Evolutionary conservation across 2,329 filamentous ascomycete genomes (phyloP), one percentile per base, ranked within the genome.

Genomic region (Arthroderma sp.): DNA sequence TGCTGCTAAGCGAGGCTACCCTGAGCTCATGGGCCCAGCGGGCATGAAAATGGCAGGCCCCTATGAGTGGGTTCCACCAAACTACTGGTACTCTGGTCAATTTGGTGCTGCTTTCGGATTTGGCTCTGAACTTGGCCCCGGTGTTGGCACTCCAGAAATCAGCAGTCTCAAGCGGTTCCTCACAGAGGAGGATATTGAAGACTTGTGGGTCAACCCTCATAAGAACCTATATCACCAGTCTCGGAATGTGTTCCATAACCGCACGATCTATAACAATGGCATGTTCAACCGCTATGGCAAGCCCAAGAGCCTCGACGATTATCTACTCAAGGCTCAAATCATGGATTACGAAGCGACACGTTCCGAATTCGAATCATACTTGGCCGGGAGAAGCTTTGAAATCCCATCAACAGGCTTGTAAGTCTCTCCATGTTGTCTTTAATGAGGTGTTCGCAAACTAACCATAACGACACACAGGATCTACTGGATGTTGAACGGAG

Each of bases 401-500:
- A 61, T 71, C 2, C 73, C 75, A 0, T 75, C 77, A 0, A 81
- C 77, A 0, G 78, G 78, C 0, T 40, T 74, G 38, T 53, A 49
- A 47, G 51, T 46, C 7, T 4, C 34, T 10, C 10, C 8, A n/a
- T 22, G 15, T 22, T 22, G 15, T 11, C 32, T 11, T n/a, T 10
- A 15, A 4, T 15, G 7, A 5, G 1, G 15, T 7, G 10, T 4
- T 36, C 15, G 10, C 41, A 8, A 31, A 30, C 41, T 36, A 28
- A 36, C 15, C 11, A n/a, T 31, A 6, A 39, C 37, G 5, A 11
- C 4, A 9, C 15, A 15, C 15, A 52, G 49, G 0, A 72, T 81
- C n/a, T 81, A 81, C 61, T 81, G 77, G 78, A 81, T 81, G 77
- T 57, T 80, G 42, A 80, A 79, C 50, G 72, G 72, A 39, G 78